phyloP scores from a whole-genome alignment of 192 early-diverging fungal species.

The Diversispora eburnea region DNA sequence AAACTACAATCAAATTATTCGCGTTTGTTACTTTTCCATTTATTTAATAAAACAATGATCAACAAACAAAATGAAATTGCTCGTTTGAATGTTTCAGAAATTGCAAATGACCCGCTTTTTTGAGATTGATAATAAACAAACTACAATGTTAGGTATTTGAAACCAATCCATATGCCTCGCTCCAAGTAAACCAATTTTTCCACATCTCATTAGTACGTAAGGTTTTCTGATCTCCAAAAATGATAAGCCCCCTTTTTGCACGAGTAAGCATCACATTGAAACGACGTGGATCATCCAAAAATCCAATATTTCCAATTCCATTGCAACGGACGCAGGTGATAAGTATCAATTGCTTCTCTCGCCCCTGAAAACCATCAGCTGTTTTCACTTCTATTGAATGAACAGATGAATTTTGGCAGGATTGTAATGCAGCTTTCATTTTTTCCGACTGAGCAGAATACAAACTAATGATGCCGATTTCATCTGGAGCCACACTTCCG shows the following conservation, averaged over 20 bases:
- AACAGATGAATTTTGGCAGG: background rate
- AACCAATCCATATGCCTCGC: background rate
- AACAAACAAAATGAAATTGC: no score
- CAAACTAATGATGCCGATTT: slow-evolving; percentile 2
- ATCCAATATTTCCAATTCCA: background rate
- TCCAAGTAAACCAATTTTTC: background rate
- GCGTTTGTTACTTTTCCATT: no score
- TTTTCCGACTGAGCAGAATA: background rate
- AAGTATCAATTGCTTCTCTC: background rate
- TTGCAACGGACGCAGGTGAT: background rate
- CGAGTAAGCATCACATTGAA: slow-evolving; percentile 9
- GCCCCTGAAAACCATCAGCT: background rate
- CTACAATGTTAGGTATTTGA: background rate
- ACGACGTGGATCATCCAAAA: background rate
- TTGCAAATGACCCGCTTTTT: no score
- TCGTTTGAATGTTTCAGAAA: no score
- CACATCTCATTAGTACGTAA: background rate
- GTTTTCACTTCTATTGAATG: background rate
- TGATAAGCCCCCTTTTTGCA: background rate
- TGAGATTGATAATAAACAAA: no score
- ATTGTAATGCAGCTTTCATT: background rate
- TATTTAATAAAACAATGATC: no score
- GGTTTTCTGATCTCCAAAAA: slow-evolving; percentile 3
- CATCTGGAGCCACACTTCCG: background rate
- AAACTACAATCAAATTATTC: no score